Base-by-base conservation (phyloP, 805 yeast species). In the Cyberlindnera amylophila region DNA sequence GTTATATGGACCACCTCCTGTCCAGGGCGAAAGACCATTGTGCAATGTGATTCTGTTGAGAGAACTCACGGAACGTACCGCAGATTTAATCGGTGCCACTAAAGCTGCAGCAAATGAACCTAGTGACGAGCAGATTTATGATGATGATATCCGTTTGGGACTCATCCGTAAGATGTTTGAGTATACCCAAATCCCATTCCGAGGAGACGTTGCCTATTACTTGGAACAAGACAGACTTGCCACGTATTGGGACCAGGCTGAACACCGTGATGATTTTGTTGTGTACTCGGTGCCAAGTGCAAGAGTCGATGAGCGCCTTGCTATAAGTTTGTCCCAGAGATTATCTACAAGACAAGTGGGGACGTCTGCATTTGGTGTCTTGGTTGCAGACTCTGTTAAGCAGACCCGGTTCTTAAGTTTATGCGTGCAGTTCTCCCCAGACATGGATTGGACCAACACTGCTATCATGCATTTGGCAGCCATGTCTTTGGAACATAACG, bases 181-280 rank as follows among this genome's bases (percentile, higher is more conserved):
- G 19, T 52, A 65, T 35, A 62, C 65, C 50, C 58, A 63, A 42
- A 54, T 64, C 37, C 63, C 81, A 56, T 89, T 86, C 64, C 82
- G 87, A 52, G 96, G 91, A 59, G 95, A 88, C 61, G 75, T 79
- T 54, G 87, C 85, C 15, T 67, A 76, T 10, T 67, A 69, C 35
- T 81, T 85, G 12, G 74, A 67, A 45, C 77, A 77, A 49, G 86
- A 82, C 34, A 82, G 75, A 58, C 75, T 87, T 45, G 86, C 81
- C 56, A 65, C 74, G 39, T 74, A 84, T 49, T 77, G 90, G 12
- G 96, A 95, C 17, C 91, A 93, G 23, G 89, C 95, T 19, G 90
- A 64, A 45, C 32, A 36, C 15, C 42, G 39, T 2, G 47, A 52
- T 18, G 59, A 57, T 33, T 36, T 57, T n/a, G 30, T 51, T 29